phyloP scores from a whole-genome alignment of 139 green algal species.

The Ulvella scutata region DNA sequence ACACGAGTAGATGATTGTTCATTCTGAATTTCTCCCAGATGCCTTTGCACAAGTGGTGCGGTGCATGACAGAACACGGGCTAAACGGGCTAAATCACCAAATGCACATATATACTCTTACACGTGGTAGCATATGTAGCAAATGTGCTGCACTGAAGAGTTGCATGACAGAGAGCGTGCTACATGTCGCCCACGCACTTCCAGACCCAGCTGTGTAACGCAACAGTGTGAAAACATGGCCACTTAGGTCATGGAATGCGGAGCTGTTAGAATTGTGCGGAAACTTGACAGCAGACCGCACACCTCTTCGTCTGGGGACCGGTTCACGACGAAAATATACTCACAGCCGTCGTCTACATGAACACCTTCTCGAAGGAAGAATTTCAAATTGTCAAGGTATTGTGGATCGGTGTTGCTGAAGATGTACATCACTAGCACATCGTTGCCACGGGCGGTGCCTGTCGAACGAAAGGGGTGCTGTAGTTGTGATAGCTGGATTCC shows the following conservation, averaged over 20 bases:
- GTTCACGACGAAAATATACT: conserved; percentile 61
- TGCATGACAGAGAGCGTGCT: no score
- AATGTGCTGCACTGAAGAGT: no score
- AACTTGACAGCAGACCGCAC: neutral
- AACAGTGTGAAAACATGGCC: no score
- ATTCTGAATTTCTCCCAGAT: neutral
- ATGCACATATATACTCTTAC: neutral
- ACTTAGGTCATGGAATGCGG: no score
- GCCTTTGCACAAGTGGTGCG: conserved; percentile 2
- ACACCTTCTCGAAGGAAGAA: conserved; percentile 55
- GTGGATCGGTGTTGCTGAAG: conserved; percentile 48
- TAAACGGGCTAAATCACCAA: neutral
- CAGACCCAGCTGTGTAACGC: no score
- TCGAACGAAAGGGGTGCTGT: neutral
- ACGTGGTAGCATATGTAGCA: no score
- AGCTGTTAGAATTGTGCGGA: no score
- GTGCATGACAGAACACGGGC: neutral
- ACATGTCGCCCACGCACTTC: no score
- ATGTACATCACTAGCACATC: conserved; percentile 53
- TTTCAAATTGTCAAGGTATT: conserved; percentile 50
- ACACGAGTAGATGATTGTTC: neutral
- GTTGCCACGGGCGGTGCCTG: neutral
- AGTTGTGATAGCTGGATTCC: neutral
- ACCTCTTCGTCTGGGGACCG: conserved; percentile 9
- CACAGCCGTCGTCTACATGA: conserved; percentile 22